Evolutionary conservation across 2,329 filamentous ascomycete species (phyloP), one percentile per base, ranked within the genome.

Genomic region (Alternaria metachromatica): DNA sequence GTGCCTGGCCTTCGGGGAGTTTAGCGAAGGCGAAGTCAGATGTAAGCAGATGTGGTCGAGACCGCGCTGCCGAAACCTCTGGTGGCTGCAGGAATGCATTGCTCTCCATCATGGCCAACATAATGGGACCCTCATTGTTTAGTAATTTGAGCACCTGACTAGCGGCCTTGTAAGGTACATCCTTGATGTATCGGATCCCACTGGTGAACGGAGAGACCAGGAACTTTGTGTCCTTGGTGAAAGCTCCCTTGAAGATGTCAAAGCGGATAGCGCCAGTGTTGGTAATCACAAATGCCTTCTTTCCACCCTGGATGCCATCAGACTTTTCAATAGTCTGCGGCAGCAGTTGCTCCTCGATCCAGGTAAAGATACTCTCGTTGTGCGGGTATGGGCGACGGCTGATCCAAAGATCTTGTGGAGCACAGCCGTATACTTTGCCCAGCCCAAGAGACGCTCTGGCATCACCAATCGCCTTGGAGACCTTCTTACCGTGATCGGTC

Each of bases 201-300:
- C 91, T 97, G 2, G 88, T 89, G 77, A 99, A 99, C 0, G 96
- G 96, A 9, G 92, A 96, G 26, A 98, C 86, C 43, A 95, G 90
- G 76, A 89, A 98, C 0, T 92, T 93, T 5, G 90, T 91, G 77
- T 99, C 96, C 43, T 89, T 88, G 0, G 96, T 98, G 76, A 98
- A 98, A 0, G 90, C 84, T 0, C 96, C 96, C 78, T 95, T 89
- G 85, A 97, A 97, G 65, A 99, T 92, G 78, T 99, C 96, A 79
- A 98, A 99, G 48, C 96, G 92, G 69, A 99, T 89, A 4, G 92
- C 92, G 25, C 96, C 96, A 0, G 93, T 97, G 80, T 99, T 99
- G 60, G 92, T 85, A 55, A 98, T 88, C 28, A 90, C 89, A 11
- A 98, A 82, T 7, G 88, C 87, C 10, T 93, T 86, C 44, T 87